phyloP scores from a whole-genome alignment of 768 basidiomycete species.

The Asterophora parasitica region DNA sequence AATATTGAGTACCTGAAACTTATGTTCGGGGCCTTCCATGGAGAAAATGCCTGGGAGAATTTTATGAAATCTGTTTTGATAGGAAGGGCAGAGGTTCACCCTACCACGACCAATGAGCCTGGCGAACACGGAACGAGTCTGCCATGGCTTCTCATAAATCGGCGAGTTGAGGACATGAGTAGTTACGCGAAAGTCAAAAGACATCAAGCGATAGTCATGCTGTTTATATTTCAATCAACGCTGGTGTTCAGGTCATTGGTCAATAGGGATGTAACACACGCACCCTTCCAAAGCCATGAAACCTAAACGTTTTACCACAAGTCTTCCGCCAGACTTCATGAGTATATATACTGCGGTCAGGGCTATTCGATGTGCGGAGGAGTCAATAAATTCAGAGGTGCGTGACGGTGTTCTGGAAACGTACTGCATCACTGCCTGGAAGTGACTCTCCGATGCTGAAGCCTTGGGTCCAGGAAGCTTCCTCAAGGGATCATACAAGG shows the following conservation, averaged over 20 bases:
- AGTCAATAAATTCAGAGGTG: background rate
- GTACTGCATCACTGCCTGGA: slow-evolving; percentile 42
- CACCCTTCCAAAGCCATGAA: slow-evolving; percentile 52
- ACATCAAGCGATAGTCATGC: slow-evolving; percentile 52
- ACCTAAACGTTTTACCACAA: slow-evolving; percentile 48
- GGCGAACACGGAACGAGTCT: slow-evolving; percentile 43
- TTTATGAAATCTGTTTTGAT: background rate
- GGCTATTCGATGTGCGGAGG: slow-evolving; percentile 27
- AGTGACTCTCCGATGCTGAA: slow-evolving; percentile 37
- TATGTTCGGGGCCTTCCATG: slow-evolving; percentile 48
- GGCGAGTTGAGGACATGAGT: slow-evolving; percentile 45
- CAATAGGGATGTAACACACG: background rate
- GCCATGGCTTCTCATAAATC: slow-evolving; percentile 53
- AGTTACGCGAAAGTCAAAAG: slow-evolving; percentile 45
- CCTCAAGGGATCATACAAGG: slow-evolving; percentile 42
- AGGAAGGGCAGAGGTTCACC: background rate
- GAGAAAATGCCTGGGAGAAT: slow-evolving; percentile 40
- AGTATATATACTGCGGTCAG: slow-evolving; percentile 33
- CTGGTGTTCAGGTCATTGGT: background rate
- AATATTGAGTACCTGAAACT: slow-evolving; percentile 27
- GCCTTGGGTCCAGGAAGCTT: slow-evolving; percentile 45
- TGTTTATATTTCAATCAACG: slow-evolving; percentile 20
- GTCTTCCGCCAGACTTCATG: slow-evolving; percentile 39
- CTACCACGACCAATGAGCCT: slow-evolving; percentile 46
- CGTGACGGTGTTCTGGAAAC: slow-evolving; percentile 15